Evolutionary conservation across 202 grass and related monocot genomes (phyloP).

Genomic region (Setaria italica): DNA sequence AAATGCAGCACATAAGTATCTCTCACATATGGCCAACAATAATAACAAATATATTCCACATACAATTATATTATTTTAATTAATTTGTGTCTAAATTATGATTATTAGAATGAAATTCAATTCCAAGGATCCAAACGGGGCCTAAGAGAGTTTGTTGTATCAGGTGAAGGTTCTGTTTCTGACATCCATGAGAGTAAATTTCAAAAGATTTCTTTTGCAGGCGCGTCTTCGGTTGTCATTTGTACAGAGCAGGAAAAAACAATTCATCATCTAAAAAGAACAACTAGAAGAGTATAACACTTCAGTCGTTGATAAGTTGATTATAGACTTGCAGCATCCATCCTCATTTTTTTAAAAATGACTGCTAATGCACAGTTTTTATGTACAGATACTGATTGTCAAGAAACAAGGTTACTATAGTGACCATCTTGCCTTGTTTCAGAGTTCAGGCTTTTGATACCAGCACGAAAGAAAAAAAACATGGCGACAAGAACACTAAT

Average conservation of each 20-base stretch:
- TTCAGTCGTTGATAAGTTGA: not conserved
- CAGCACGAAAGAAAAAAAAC: not conserved
- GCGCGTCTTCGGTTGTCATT: not conserved
- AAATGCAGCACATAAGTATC: no score
- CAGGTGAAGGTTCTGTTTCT: not conserved
- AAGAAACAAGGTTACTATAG: not conserved
- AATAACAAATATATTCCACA: no score
- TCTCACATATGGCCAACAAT: no score
- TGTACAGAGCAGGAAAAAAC: not conserved
- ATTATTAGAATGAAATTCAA: no score
- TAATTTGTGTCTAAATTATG: no score
- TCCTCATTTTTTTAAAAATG: not conserved
- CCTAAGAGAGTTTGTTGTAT: conserved; percentile 17
- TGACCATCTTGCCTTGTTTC: not conserved
- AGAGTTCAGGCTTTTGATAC: not conserved
- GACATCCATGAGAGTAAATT: not conserved
- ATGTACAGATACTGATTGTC: not conserved
- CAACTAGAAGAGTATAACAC: not conserved
- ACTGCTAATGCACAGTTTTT: not conserved
- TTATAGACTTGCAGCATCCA: not conserved
- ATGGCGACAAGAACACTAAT: not conserved
- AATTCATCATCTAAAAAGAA: not conserved
- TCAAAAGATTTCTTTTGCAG: not conserved
- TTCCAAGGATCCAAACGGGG: no score
- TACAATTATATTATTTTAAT: no score